Evolutionary conservation across 352 stramenopile species (phyloP), one percentile per base, ranked within the genome.

Genomic region (Phytopythium boreale): DNA sequence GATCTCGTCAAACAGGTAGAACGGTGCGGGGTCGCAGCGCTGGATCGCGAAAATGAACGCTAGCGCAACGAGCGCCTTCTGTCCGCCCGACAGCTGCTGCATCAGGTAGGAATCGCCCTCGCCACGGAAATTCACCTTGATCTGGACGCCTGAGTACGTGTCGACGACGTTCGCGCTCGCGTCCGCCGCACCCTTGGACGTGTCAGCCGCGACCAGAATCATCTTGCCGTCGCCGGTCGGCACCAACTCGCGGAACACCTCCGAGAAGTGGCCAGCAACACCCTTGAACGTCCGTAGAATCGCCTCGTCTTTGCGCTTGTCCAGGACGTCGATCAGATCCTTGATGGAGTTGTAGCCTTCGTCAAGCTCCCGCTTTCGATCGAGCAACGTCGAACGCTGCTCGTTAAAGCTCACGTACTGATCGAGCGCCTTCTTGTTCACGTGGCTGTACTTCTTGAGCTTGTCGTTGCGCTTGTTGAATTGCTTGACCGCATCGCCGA

Each of bases 1-100:
- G 51, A 99, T 97, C 70, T 99, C 98, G 75, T 99, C 98, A 74
- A 99, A 99, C 37, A 99, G 86, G 72, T 99, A 99, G 78, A 99
- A 99, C 9, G 98, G 98, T 47, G 98, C 97, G 59, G 98, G 98
- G 70, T 99, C 97, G 63, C 97, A 99, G 39, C 97, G 89, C 73
- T 98, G 91, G 59, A 99, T 99, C 5, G 98, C 97, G 76, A 99
- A 99, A 65, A 99, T 99, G 64, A 99, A 97, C n/a, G 97, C 97
- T 39, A 99, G 84, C 6, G 98, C 97, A 17, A 99, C 97, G 43
- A 99, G 81, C 2, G 98, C 96, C 72, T 99, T 99, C 74, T 99
- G 98, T 5, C 98, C 98, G 47, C 98, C 98, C 17, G 97, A 99
- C 11, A 99, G 92, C 65, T 99, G 97, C 62, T 97, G 93, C 97